Percentiles rank a stretch among this genome's conserved stretches.
Conservation (phyloP, 2,329 filamentous ascomycete species). For the Aspergillus spinulosporus region DNA sequence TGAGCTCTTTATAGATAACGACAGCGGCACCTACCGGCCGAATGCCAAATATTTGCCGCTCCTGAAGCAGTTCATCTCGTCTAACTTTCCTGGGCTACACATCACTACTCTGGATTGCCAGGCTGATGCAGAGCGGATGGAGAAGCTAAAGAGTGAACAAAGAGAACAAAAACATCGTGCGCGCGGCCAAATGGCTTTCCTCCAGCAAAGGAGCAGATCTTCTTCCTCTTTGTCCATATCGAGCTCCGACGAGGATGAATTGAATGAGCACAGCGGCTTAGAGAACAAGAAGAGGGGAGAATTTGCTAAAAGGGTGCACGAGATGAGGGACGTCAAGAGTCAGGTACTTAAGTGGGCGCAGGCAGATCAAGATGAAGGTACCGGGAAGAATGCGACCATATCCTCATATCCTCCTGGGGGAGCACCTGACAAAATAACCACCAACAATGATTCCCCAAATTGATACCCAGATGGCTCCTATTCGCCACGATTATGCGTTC, state of each 20-base stretch:
- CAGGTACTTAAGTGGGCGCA: conserved; percentile 40
- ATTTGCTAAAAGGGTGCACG: conserved; percentile 32
- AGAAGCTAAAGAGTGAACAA: conserved; percentile 74
- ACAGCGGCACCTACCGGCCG: conserved; percentile 88
- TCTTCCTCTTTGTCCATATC: conserved; percentile 50
- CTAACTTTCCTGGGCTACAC: conserved; percentile 74
- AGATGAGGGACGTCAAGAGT: conserved; percentile 40
- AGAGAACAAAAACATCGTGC: conserved; percentile 68
- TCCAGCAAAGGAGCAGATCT: conserved; percentile 50
- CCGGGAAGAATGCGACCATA: background rate
- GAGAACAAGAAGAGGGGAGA: conserved; percentile 29
- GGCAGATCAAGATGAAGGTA: conserved; percentile 25
- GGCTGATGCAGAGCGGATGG: conserved; percentile 68
- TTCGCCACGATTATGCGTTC: background rate
- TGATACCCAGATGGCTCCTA: background rate
- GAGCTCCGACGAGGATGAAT: conserved; percentile 59
- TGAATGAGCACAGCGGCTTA: conserved; percentile 46
- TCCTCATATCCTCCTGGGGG: background rate
- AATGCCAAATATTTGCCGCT: conserved; percentile 73
- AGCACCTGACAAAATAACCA: background rate
- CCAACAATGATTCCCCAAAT: background rate
- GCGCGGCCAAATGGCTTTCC: conserved; percentile 55
- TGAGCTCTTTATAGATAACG: conserved; percentile 91
- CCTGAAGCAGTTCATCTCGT: conserved; percentile 68
- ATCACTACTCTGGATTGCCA: conserved; percentile 73